phyloP scores from a whole-genome alignment of 345 rosid species.

The Syzygium oleosum region DNA sequence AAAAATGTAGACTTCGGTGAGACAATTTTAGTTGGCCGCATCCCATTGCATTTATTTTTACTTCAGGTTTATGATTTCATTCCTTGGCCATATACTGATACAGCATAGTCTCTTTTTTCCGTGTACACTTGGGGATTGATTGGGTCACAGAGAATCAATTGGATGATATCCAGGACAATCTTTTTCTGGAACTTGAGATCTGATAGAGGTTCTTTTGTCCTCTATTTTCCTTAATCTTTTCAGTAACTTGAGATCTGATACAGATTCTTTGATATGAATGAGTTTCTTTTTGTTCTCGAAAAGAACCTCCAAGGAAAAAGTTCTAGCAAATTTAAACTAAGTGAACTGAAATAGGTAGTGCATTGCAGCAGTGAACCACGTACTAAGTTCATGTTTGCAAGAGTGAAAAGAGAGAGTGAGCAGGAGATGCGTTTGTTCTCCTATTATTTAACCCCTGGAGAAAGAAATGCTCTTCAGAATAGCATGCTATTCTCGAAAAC shows the following conservation, averaged over 20 bases:
- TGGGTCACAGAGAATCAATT: background rate
- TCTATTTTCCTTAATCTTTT: background rate
- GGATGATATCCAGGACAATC: background rate
- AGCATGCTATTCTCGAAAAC: background rate
- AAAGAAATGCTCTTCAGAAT: background rate
- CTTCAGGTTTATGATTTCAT: background rate
- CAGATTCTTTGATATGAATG: background rate
- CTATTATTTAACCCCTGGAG: background rate
- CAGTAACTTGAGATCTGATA: background rate
- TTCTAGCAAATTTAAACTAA: background rate
- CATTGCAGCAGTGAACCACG: background rate
- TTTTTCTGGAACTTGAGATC: background rate
- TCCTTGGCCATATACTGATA: background rate
- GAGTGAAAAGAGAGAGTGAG: background rate
- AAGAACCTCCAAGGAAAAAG: background rate
- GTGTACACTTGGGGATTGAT: background rate
- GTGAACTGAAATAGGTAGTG: background rate
- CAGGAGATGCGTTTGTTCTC: background rate
- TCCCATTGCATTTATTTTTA: background rate
- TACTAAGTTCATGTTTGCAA: background rate
- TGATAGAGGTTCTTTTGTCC: background rate
- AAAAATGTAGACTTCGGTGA: background rate
- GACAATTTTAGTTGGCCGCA: background rate
- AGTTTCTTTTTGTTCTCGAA: background rate
- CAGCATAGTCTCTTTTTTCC: background rate